Conservation (phyloP, 179 eudicot genomes). For the Sideroxylon spinosum region DNA sequence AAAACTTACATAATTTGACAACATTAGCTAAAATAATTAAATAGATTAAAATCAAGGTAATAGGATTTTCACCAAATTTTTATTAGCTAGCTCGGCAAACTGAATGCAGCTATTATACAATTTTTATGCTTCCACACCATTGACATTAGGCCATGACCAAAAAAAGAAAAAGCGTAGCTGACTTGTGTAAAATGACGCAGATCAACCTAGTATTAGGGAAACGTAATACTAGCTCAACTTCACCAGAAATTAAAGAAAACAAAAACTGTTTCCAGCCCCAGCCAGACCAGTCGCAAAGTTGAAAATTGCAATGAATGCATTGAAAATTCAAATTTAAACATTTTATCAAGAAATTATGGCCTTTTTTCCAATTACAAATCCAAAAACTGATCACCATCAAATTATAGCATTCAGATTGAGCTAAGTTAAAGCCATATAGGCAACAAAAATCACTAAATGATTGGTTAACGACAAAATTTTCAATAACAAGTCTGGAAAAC, state of each 20-base stretch:
- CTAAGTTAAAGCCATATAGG: neutral
- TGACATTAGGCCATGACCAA: neutral
- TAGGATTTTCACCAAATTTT: too few species aligned
- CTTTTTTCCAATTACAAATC: neutral
- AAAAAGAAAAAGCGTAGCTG: too few species aligned
- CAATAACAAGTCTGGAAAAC: neutral
- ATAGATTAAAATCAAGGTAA: neutral
- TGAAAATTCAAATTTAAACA: neutral
- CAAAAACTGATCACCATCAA: neutral
- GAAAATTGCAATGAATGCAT: neutral
- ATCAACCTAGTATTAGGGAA: neutral
- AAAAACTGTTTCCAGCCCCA: slow-evolving; percentile 1
- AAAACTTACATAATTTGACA: neutral
- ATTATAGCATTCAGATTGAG: neutral
- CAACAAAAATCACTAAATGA: neutral
- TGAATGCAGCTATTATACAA: neutral
- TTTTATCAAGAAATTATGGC: neutral
- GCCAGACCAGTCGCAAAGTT: neutral
- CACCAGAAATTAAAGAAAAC: neutral
- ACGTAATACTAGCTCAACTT: neutral
- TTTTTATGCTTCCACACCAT: neutral
- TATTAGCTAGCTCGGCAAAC: neutral
- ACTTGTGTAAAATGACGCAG: neutral
- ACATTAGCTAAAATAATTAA: neutral
- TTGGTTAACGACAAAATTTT: neutral